Percentiles rank a stretch among this genome's conserved stretches.
Evolutionary conservation across 225 moss, liverwort and hornwort genomes (phyloP).

Genomic region (Rhytidiadelphus loreus): DNA sequence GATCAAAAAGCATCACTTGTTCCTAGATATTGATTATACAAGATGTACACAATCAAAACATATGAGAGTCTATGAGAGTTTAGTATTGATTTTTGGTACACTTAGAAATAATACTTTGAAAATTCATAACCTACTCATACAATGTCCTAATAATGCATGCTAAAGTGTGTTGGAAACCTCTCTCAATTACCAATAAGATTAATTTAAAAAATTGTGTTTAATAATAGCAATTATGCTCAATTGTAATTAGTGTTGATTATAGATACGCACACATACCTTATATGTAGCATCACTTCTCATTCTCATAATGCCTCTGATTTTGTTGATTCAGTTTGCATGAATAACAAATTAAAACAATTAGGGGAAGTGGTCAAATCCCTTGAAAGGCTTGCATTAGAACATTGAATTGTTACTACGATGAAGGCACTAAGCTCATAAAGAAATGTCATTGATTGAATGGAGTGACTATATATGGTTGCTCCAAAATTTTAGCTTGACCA

Average conservation of each 20-base stretch:
- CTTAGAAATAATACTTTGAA: not conserved
- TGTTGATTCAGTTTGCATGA: accelerated
- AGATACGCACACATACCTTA: no score
- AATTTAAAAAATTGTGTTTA: no score
- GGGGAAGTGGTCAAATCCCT: not conserved
- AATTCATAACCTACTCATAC: not conserved
- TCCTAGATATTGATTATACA: not conserved
- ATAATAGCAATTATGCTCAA: not conserved
- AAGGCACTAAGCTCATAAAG: no score
- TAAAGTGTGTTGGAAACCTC: not conserved
- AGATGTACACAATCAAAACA: not conserved
- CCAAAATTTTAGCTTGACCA: no score
- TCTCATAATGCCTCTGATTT: not conserved
- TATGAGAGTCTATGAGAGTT: not conserved
- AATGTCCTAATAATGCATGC: not conserved
- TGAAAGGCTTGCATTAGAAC: no score
- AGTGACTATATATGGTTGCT: no score
- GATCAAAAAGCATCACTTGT: not conserved
- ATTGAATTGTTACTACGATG: no score
- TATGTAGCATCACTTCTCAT: not conserved
- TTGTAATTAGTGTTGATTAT: not conserved
- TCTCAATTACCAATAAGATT: not conserved
- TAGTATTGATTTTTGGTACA: not conserved
- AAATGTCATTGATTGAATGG: no score
- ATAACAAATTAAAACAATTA: not conserved